These are phyloP conservation scores for Cornus kousa DNA, from an alignment of 148 eudicot species.

Conservation along the genomic window DNA sequence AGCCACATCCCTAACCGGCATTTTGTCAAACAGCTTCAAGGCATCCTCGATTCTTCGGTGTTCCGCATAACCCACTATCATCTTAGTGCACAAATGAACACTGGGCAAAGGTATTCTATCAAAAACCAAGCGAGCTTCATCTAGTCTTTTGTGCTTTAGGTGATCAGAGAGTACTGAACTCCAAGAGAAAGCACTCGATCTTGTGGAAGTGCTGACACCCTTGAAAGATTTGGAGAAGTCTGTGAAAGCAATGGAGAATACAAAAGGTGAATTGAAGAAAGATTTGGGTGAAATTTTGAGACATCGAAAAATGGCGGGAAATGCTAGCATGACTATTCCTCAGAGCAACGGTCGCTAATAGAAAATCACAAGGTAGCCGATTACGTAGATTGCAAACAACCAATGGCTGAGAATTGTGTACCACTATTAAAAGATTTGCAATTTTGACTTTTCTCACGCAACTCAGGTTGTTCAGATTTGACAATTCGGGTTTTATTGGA, in stretches of 20 bases:
- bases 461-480: no score
- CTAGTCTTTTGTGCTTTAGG: constrained; percentile 22
- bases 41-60: constrained; percentile 50
- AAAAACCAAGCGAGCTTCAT: constrained; percentile 31
- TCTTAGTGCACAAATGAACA: constrained; percentile 51
- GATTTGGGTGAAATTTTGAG: constrained; percentile 4
- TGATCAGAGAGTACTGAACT: constrained; percentile 28
- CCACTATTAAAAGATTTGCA: no score
- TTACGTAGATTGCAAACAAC: no score
- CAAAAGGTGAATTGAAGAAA: not conserved
- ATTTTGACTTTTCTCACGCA: no score
- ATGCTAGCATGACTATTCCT: constrained; percentile 11
- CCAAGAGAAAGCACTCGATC: constrained; percentile 4
- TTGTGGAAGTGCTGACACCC: not conserved
- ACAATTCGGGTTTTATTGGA: no score
- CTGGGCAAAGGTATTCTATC: constrained; percentile 33
- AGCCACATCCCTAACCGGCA: constrained; percentile 54
- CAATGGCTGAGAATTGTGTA: no score
- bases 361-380: no score
- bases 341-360: not conserved
- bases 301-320: constrained; percentile 22
- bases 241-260: not conserved
- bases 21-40: constrained; percentile 59
- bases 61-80: constrained; percentile 35
- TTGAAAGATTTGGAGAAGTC: constrained; percentile 10